Evolutionary conservation across 345 rosid genomes (phyloP), one percentile per base, ranked within the genome.

Genomic region (Brassica incana): DNA sequence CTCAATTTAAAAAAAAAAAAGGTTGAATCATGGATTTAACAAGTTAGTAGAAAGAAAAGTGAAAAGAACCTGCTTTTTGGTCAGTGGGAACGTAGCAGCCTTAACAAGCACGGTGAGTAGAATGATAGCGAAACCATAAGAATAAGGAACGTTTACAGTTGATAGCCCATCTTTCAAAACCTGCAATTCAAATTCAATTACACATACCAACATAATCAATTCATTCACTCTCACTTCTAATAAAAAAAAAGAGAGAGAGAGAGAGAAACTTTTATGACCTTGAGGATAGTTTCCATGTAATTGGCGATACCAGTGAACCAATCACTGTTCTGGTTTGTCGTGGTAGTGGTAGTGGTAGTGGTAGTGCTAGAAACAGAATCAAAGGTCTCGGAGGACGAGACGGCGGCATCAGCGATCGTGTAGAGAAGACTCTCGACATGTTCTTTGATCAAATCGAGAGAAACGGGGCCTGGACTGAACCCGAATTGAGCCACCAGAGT

Each of bases 91-190:
- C 1, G 99, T 95, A 32, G 87, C 96, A 40, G 98, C 97, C 84
- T 95, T 95, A 62, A 95, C 97, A 79, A 95, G 90, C 36, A 95
- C 86, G 0, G 98, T 95, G 8, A 95, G 85, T 5, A 95, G 89
- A 78, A 95, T 91, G 75, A 95, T 91, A 35, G 99, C 97, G 72
- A 95, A 95, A 6, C 99, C 99, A 78, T 95, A 95, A 0, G 98
- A 81, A 65, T 92, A 92, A 1, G 98, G 96, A 8, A 89, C 90
- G 69, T 92, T 90, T 70, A 95, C 20, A 83, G 91, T 68, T 23
- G 98, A 88, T 10, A 95, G 73, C 74, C 97, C 98, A 78, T 87
- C 90, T 84, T 92, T 85, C 78, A 95, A 86, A 79, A 95, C 90
- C 99, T 95, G 87, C 74, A 82, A 30, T 50, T 62, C 11, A 36